Base-by-base conservation (phyloP, 2,329 filamentous ascomycete species). In the Bisporella sp. region DNA sequence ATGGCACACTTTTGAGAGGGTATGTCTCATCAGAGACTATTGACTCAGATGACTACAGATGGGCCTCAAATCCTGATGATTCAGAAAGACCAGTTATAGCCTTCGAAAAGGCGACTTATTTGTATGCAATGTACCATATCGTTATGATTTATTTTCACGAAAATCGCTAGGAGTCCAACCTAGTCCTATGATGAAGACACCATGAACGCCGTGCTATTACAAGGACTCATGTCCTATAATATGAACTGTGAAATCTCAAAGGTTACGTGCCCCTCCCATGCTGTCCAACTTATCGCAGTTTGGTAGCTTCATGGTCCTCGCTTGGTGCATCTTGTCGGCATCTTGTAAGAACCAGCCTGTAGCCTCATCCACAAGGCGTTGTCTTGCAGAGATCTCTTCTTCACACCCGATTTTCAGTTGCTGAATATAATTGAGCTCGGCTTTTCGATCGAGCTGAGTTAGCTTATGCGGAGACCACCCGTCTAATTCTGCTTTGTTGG, bases 401-500 rank as follows among this genome's bases (percentile, higher is more conserved):
- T 92, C 85, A 70, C 93, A 99, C 63, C 85, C 77, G 51, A 76
- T 73, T 45, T 78, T 79, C 47, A 96, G 69, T 35, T 76, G 75
- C 46, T 80, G 76, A 40, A 96, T 73, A 56, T 87, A 88, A 39
- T 81, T 79, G 4, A 78, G 70, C 66, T 97, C 92, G 44, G 90
- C 93, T 50, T 75, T 76, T 57, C 81, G 77, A 66, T 97, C 93
- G 32, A 99, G 73, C 59, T 85, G 78, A 45, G 73, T 72, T 63
- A 95, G 79, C 65, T 93, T 86, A 50, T 79, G 75, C 8, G 77
- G 68, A 49, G 77, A 83, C 66, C 82, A 91, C 35, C 84, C 80
- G 31, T 79, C 76, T 31, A 96, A 78, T 31, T 96, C 91, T 4
- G 68, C 66, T 1, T 90, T 90, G 65, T 95, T 84, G 54, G 97